phyloP scores from a whole-genome alignment of 768 basidiomycete species.

The Lactarius quietus region DNA sequence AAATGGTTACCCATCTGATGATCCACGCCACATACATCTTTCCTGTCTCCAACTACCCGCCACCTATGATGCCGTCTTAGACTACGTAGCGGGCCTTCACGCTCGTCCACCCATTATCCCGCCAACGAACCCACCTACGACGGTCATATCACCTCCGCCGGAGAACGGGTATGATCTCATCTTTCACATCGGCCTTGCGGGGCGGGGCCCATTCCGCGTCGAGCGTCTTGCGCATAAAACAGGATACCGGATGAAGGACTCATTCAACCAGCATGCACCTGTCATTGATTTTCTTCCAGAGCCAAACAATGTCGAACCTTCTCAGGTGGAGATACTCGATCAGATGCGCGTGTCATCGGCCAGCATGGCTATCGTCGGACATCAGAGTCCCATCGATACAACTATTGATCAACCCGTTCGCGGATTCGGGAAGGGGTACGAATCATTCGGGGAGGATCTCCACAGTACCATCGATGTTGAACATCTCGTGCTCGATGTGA shows the following conservation, averaged over 20 bases:
- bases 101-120: slow-evolving; percentile 50
- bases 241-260: slow-evolving; percentile 70
- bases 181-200: slow-evolving; percentile 67
- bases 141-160: slow-evolving; percentile 42
- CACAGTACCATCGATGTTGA: slow-evolving; percentile 53
- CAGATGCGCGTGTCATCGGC: slow-evolving; percentile 32
- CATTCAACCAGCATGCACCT: slow-evolving; percentile 53
- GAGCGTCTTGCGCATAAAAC: slow-evolving; percentile 63
- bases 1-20: slow-evolving; percentile 19
- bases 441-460: slow-evolving; percentile 49
- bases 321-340: slow-evolving; percentile 41
- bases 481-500: slow-evolving; percentile 49
- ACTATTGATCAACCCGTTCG: slow-evolving; percentile 23
- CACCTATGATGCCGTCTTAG: slow-evolving; percentile 53
- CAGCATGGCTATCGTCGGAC: slow-evolving; percentile 13
- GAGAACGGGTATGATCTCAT: slow-evolving; percentile 63
- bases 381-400: slow-evolving; percentile 12
- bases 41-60: slow-evolving; percentile 57
- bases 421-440: slow-evolving; percentile 41
- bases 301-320: slow-evolving; percentile 14
- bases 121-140: slow-evolving; percentile 28
- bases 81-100: slow-evolving; percentile 55
- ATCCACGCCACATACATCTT: slow-evolving; percentile 49
- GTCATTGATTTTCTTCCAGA: slow-evolving; percentile 32
- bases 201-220: slow-evolving; percentile 64